Evolutionary conservation across 306 rosid genomes (phyloP), one percentile per base, ranked within the genome.

Genomic region (Lablab purpureus): DNA sequence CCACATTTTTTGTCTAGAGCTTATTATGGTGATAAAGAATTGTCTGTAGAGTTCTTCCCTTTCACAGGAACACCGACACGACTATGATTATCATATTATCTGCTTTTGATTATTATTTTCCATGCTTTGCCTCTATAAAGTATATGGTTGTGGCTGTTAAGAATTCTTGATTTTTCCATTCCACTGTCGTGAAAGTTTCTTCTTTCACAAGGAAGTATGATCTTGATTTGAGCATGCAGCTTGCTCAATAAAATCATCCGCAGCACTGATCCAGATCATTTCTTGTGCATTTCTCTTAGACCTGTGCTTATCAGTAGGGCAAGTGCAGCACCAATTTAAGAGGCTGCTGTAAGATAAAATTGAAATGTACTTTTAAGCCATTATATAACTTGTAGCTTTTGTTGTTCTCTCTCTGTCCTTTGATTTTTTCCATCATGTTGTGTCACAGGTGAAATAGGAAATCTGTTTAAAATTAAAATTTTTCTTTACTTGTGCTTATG

Each of bases 81-180:
- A 19, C 37, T 17, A 34, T 30, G 28, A 25, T 30, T 19, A 50
- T 77, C 63, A 34, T 54, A 32, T 43, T 65, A 64, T 15, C 30
- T 22, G 32, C 19, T 76, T 15, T 22, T 55, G 8, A 65, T 65
- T 65, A 67, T 46, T 79, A 50, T 67, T 74, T 47, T 68, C 81
- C 49, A 34, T 28, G 10, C 30, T 52, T 63, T 43, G 18, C 37
- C 76, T 62, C 67, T 70, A 56, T 56, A 56, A 25, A 25, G 37
- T 27, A 58, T 25, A 25, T 13, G 65, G 28, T 23, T 56, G 15
- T 59, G 27, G 36, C 36, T 15, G n/a, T 23, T 58, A 22, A 58
- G 4, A 59, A 27, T 59, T 59, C 19, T 59, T 59, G 19, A 14
- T 59, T 55, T 52, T 55, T 27, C 62, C 30, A 55, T 55, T 59